phyloP scores from a whole-genome alignment of 805 yeast species.

The Ogataea degrootiae region DNA sequence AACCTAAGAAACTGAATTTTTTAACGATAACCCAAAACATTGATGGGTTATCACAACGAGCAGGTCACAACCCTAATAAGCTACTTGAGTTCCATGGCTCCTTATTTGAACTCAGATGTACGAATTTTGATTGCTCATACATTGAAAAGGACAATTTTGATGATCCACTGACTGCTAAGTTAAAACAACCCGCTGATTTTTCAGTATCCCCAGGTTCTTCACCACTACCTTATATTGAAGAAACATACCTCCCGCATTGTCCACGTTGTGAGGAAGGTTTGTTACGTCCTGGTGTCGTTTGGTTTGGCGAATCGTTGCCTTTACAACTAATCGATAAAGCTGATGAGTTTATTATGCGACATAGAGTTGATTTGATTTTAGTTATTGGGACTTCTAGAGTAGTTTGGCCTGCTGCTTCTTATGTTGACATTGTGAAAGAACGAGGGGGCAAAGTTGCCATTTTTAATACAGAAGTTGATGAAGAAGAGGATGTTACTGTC shows the following conservation, averaged over 20 bases:
- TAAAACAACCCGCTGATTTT: constrained; percentile 5
- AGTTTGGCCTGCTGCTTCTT: constrained; percentile 91
- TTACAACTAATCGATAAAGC: constrained; percentile 56
- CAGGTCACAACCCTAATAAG: constrained; percentile 50
- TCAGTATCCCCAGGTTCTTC: constrained; percentile 8
- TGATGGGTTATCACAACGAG: constrained; percentile 67
- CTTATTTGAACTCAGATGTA: constrained; percentile 67
- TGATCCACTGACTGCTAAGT: constrained; percentile 50
- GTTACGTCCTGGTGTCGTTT: constrained; percentile 84
- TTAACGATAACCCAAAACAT: constrained; percentile 80
- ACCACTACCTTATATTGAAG: constrained; percentile 40
- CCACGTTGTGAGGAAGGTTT: constrained; percentile 66
- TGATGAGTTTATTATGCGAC: constrained; percentile 60
- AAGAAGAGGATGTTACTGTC: constrained; percentile 35
- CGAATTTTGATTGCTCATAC: constrained; percentile 68
- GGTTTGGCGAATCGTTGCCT: constrained; percentile 92
- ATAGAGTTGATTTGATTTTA: constrained; percentile 62
- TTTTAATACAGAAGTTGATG: constrained; percentile 67
- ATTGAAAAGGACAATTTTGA: constrained; percentile 45
- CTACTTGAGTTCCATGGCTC: constrained; percentile 77
- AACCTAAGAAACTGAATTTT: constrained; percentile 28
- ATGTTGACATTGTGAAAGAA: constrained; percentile 67
- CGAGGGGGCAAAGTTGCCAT: constrained; percentile 82
- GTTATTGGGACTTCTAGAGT: constrained; percentile 84
- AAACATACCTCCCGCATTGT: constrained; percentile 62